These are phyloP conservation scores for Fraxinus latifolia DNA, from an alignment of 305 asterid genomes.

Conservation along the genomic window DNA sequence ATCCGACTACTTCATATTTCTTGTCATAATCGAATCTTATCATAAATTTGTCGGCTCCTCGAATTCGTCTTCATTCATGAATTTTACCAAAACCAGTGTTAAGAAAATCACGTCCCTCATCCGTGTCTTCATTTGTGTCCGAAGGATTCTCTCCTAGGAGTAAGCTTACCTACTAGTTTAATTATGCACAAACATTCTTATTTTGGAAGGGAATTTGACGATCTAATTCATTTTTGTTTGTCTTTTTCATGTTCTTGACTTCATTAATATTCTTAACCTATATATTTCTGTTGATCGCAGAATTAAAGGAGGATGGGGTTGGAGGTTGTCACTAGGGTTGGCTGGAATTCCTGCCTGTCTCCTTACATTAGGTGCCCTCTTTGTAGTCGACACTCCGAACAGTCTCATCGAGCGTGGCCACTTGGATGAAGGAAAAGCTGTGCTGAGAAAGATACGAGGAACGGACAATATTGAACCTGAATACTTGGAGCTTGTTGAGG, in stretches of 20 bases:
- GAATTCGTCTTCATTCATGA: not conserved
- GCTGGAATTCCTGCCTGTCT: conserved; percentile 81
- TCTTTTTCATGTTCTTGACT: not conserved
- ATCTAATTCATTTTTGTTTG: not conserved
- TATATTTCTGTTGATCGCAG: conserved; percentile 17
- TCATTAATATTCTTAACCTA: not conserved
- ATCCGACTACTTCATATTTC: not conserved
- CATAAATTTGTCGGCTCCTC: not conserved
- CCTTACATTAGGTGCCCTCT: conserved; percentile 62
- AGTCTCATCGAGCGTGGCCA: conserved; percentile 80
- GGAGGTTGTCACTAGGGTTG: conserved; percentile 79
- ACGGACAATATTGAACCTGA: conserved; percentile 73
- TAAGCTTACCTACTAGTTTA: not conserved
- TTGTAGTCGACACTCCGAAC: conserved; percentile 81
- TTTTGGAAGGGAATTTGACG: not conserved
- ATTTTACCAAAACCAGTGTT: not conserved
- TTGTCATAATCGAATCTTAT: not conserved
- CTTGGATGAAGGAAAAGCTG: conserved; percentile 70
- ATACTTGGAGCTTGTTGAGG: conserved; percentile 66
- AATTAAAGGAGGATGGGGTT: conserved; percentile 73
- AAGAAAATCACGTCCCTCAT: not conserved
- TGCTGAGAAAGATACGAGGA: conserved; percentile 68
- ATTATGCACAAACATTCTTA: not conserved
- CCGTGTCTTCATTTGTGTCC: no score
- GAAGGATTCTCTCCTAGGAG: no score